Conservation (phyloP, 352 stramenopile species). For the Peronospora tabacina region DNA sequence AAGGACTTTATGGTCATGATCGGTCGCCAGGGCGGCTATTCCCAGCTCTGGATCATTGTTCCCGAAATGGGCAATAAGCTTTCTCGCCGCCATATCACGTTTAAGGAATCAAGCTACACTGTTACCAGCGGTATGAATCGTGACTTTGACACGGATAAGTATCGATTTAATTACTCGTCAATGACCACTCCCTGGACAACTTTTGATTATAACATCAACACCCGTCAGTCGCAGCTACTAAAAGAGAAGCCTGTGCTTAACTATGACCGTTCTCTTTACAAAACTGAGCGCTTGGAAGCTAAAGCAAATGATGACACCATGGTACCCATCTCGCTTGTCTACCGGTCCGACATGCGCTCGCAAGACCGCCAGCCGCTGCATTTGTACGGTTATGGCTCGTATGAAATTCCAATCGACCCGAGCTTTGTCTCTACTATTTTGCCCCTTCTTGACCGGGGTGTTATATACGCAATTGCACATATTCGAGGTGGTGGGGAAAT, state of each 20-base stretch:
- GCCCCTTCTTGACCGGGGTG: slow-evolving; percentile 90
- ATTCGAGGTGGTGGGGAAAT: slow-evolving; percentile 96
- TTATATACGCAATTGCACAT: slow-evolving; percentile 96
- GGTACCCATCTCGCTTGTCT: slow-evolving; percentile 78
- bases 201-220: slow-evolving; percentile 80
- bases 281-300: slow-evolving; percentile 86
- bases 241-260: slow-evolving; percentile 91
- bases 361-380: slow-evolving; percentile 68
- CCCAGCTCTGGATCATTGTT: slow-evolving; percentile 79
- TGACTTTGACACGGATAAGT: slow-evolving; percentile 85
- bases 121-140: slow-evolving; percentile 70
- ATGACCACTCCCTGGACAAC: slow-evolving; percentile 87
- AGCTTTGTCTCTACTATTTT: slow-evolving; percentile 88
- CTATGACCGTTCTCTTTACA: slow-evolving; percentile 90
- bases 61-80: slow-evolving; percentile 40
- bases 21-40: slow-evolving; percentile 82
- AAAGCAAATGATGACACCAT: slow-evolving; percentile 82
- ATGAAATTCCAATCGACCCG: slow-evolving; percentile 91
- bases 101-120: slow-evolving; percentile 88
- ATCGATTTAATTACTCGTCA: slow-evolving; percentile 90
- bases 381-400: slow-evolving; percentile 94
- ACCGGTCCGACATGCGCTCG: slow-evolving; percentile 54
- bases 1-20: slow-evolving; percentile 79
- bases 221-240: slow-evolving; percentile 58
- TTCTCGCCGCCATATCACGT: slow-evolving; percentile 62